Conservation (phyloP, 2,329 filamentous ascomycete genomes). For the Dryadomyces quercivorus region DNA sequence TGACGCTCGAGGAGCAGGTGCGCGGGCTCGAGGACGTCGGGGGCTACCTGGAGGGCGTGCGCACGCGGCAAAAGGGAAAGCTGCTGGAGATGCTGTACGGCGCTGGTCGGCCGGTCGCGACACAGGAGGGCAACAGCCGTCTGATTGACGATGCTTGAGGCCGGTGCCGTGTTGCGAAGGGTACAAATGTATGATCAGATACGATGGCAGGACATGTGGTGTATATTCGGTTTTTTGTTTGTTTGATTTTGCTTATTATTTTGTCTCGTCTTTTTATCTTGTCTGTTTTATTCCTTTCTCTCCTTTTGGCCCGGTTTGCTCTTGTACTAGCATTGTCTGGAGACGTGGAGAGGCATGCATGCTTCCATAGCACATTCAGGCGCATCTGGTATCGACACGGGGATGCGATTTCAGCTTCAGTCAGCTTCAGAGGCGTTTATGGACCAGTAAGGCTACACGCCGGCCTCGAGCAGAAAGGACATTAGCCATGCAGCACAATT, state of each 20-base stretch:
- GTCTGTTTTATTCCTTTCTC: no score
- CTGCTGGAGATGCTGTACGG: constrained; percentile 72
- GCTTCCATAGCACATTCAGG: background rate
- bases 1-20: constrained; percentile 78
- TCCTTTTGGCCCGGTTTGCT: background rate
- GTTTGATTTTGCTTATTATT: background rate
- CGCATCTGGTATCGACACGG: background rate
- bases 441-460: no score
- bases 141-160: background rate
- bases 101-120: constrained; percentile 14
- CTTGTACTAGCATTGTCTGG: background rate
- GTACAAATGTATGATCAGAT: background rate
- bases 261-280: background rate
- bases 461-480: no score
- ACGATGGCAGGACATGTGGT: background rate
- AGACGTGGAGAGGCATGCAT: background rate
- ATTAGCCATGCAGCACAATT: no score
- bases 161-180: background rate
- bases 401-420: no score
- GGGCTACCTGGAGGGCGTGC: constrained; percentile 60
- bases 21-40: constrained; percentile 69
- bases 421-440: no score
- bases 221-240: background rate
- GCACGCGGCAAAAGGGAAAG: constrained; percentile 71
- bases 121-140: background rate